Evolutionary conservation across 148 eudicot species (phyloP).

Genomic region (Silene uniflora): DNA sequence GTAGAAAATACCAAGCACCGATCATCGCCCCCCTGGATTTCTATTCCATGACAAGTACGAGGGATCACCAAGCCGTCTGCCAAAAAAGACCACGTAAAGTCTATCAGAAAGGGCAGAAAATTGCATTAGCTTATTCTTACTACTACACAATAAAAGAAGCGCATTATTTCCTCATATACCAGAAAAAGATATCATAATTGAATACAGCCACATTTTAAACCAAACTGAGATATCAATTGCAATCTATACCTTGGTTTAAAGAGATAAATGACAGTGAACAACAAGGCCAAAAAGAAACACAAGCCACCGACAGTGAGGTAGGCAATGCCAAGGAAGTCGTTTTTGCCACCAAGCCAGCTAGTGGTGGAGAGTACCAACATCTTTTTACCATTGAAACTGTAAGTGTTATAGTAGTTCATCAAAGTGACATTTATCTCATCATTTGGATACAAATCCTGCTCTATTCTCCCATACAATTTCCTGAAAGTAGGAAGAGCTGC

Average conservation of each 20-base stretch:
- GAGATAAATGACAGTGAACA: conserved; percentile 75
- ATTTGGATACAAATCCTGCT: conserved; percentile 49
- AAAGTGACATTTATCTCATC: conserved; percentile 51
- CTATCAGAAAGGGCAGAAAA: no score
- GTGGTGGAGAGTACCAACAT: conserved; percentile 92
- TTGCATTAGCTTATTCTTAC: no score
- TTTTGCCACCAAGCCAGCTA: conserved; percentile 96
- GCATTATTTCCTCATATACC: background rate
- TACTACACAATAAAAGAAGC: background rate
- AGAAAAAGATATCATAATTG: background rate
- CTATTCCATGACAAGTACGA: conserved; percentile 68
- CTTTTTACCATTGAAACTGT: conserved; percentile 91
- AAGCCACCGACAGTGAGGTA: conserved; percentile 87
- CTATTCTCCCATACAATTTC: conserved; percentile 82
- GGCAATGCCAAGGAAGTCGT: conserved; percentile 91
- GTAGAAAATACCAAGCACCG: background rate
- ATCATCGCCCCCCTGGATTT: conserved; percentile 59
- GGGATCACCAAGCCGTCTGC: conserved; percentile 74
- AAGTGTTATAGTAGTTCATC: conserved; percentile 71
- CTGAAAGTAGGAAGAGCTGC: conserved; percentile 97
- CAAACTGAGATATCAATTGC: background rate
- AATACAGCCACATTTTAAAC: background rate
- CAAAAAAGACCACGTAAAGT: background rate
- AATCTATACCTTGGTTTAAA: conserved; percentile 70
- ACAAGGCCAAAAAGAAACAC: conserved; percentile 72